Evolutionary conservation across 345 rosid species (phyloP).

Genomic region (Euphorbia peplus): DNA sequence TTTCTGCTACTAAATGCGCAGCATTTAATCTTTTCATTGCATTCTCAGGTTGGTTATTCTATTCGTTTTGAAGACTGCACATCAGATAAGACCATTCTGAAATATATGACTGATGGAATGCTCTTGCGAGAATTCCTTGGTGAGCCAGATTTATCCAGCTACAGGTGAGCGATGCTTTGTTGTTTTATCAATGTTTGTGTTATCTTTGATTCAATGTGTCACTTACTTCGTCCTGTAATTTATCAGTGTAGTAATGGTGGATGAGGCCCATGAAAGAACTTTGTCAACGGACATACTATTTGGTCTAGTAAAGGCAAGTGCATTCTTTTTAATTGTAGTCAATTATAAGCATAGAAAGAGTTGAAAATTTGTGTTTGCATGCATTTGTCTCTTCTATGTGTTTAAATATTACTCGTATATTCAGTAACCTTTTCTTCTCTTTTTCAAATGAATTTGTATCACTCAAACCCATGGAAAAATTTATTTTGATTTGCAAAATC

Average conservation of each 20-base stretch:
- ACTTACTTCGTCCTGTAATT: conserved; percentile 18
- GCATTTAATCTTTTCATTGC: conserved; percentile 18
- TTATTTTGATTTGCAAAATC: background rate
- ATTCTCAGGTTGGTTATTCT: conserved; percentile 82
- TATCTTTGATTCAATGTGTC: conserved; percentile 3
- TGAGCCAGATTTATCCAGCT: conserved; percentile 86
- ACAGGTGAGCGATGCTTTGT: conserved; percentile 48
- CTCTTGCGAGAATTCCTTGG: conserved; percentile 89
- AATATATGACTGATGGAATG: conserved; percentile 99
- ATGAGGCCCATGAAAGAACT: conserved; percentile 99
- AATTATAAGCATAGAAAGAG: too few relatives aligned
- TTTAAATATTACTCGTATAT: background rate
- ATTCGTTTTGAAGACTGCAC: conserved; percentile 98
- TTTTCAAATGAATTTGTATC: background rate
- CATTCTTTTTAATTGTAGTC: background rate
- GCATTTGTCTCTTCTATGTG: background rate
- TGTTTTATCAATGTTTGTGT: background rate
- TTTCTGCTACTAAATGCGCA: conserved; percentile 5
- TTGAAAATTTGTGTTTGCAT: background rate
- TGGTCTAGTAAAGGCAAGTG: conserved; percentile 85
- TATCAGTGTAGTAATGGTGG: conserved; percentile 90
- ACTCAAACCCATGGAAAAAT: background rate
- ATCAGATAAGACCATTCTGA: conserved; percentile 85
- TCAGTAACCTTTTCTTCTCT: background rate
- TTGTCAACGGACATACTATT: conserved; percentile 93